Evolutionary conservation across 2,329 filamentous ascomycete genomes (phyloP), one percentile per base, ranked within the genome.

Genomic region (Aureobasidium namibiae): DNA sequence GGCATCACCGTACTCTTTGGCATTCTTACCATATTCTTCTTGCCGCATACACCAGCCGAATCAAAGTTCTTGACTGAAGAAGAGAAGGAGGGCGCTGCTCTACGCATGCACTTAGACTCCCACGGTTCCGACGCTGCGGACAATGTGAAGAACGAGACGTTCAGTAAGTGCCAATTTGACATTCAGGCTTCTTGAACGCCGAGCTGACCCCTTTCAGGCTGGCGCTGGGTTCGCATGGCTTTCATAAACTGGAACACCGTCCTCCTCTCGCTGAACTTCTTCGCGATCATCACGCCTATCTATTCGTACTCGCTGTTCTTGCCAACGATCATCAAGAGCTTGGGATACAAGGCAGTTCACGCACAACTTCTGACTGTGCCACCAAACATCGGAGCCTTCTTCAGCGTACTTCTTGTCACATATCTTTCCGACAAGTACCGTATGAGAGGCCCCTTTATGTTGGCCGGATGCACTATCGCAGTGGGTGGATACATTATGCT

Each of bases 1-100:
- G 68, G 82, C 2, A 82, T 85, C 1, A 82, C 80, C 9, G 69
- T 86, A 3, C 57, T 81, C 6, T 75, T 83, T 1, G 80, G 80
- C 0, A 66, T 79, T 4, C 65, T 82, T 3, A 77, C 81, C 2
- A 86, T 76, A 68, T 81, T 82, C 64, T 75, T 75, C 58, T 68
- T 83, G 7, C 81, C 81, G 0, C 78, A 82, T 61, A 75, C 73
- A 2, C 79, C 80, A 0, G 74, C 77, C 54, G 76, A 76, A 44
- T 79, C 79, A 5, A 68, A 66, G 62, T 72, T 68, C 60, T 61
- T 70, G 16, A 67, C 61, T 18, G 60, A 62, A 18, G 63, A 65
- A 42, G 66, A 70, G 56, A 62, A 63, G 34, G 59, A 39, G 18
- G 64, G 62, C 34, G 67, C 67, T 24, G 59, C 65, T 34, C 52